phyloP scores from a whole-genome alignment of 129 eudicot species.

The Chrysanthemum seticuspe region DNA sequence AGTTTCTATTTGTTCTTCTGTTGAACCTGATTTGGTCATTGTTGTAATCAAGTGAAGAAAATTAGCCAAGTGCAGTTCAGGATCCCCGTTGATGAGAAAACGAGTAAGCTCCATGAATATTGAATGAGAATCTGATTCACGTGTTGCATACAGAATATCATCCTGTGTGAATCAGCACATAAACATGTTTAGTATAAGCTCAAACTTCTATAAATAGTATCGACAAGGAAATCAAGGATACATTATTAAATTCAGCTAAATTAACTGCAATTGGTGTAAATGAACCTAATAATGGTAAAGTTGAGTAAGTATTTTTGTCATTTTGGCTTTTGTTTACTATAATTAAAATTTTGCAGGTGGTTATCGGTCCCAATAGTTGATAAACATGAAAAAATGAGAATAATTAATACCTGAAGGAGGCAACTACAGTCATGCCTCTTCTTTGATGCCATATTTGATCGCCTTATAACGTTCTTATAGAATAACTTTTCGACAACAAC shows the following conservation, averaged over 20 bases:
- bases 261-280: background rate
- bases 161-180: conserved; percentile 23
- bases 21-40: conserved; percentile 72
- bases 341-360: too few relatives aligned
- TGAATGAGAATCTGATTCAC: conserved; percentile 59
- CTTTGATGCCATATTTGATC: conserved; percentile 45
- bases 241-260: background rate
- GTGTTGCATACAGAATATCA: conserved; percentile 44
- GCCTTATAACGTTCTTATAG: conserved; percentile 65
- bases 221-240: too few relatives aligned
- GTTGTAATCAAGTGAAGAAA: conserved; percentile 76
- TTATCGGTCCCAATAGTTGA: too few relatives aligned
- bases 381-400: background rate
- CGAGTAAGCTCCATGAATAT: conserved; percentile 73
- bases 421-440: conserved; percentile 59
- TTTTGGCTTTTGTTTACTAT: too few relatives aligned
- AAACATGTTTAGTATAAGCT: background rate
- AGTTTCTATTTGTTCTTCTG: conserved; percentile 58
- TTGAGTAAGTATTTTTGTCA: background rate
- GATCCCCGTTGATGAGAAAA: conserved; percentile 44
- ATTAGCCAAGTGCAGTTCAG: conserved; percentile 68
- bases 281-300: background rate
- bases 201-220: background rate
- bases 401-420: conserved; percentile 33
- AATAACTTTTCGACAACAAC: conserved; percentile 74